Conservation (phyloP, 306 rosid genomes). For the Malus sylvestris region DNA sequence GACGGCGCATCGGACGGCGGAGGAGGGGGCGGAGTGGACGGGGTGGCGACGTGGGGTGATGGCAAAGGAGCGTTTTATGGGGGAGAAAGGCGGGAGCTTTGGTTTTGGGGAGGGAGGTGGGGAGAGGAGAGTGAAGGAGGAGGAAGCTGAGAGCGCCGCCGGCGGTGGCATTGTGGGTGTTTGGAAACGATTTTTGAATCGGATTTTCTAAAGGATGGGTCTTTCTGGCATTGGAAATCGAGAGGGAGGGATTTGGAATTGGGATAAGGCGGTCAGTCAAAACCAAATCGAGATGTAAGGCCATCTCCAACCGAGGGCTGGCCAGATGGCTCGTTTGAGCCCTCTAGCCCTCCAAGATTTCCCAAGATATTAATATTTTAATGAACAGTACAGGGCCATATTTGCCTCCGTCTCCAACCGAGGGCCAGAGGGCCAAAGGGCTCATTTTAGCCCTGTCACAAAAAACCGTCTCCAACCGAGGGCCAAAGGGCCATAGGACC, state of each 20-base stretch:
- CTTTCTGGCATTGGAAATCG: neutral
- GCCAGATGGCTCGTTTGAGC: no score
- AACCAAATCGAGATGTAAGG: neutral
- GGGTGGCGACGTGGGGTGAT: neutral
- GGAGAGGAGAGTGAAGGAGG: constrained; percentile 23
- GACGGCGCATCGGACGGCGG: constrained; percentile 24
- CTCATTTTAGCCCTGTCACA: no score
- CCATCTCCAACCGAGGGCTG: no score
- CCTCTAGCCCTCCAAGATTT: no score
- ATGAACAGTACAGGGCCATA: no score
- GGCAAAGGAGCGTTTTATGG: neutral
- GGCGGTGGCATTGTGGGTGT: constrained; percentile 27
- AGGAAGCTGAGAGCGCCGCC: constrained; percentile 22
- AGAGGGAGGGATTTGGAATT: neutral
- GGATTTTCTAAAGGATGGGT: neutral
- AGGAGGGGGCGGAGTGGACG: constrained; percentile 5
- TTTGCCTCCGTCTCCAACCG: no score
- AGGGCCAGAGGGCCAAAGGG: no score
- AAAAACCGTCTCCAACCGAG: no score
- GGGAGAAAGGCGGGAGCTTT: neutral
- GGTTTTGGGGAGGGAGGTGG: constrained; percentile 16
- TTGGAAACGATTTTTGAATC: neutral
- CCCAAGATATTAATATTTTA: no score
- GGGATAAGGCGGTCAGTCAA: neutral
- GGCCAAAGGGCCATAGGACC: no score